phyloP scores from a whole-genome alignment of 306 rosid genomes.

The Castanea sativa region DNA sequence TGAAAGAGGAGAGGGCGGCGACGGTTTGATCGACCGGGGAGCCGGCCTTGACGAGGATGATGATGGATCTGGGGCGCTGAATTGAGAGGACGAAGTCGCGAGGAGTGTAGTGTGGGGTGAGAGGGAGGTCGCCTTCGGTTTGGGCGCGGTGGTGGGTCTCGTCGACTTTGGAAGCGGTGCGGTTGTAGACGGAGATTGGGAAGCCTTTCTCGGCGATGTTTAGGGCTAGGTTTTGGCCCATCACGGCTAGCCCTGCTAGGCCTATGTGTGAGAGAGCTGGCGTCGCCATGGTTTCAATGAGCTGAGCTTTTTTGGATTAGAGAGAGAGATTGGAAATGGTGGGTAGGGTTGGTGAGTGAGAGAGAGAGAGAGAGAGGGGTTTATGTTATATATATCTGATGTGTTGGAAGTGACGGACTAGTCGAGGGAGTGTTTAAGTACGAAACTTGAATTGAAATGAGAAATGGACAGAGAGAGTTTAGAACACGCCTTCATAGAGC shows the following conservation, averaged over 20 bases:
- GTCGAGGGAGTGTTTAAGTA: too few species aligned
- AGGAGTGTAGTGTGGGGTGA: constrained; percentile 67
- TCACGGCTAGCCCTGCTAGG: constrained; percentile 86
- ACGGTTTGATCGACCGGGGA: constrained; percentile 89
- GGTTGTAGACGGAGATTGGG: constrained; percentile 96
- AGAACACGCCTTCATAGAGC: too few species aligned
- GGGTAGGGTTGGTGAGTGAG: neutral
- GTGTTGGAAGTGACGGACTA: neutral
- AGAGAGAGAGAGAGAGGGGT: neutral
- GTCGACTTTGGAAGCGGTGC: constrained; percentile 79
- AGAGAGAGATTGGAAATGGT: neutral
- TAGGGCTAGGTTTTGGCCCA: constrained; percentile 98
- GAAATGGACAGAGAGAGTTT: too few species aligned
- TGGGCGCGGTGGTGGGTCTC: constrained; percentile 82
- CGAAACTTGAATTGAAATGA: too few species aligned
- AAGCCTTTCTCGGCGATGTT: constrained; percentile 95
- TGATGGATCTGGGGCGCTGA: constrained; percentile 83
- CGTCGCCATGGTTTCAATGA: constrained; percentile 54
- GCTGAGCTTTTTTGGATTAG: neutral
- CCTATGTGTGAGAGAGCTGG: constrained; percentile 81
- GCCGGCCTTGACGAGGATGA: constrained; percentile 95
- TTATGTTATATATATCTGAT: neutral
- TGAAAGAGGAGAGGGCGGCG: constrained; percentile 58
- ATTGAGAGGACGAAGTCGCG: constrained; percentile 80
- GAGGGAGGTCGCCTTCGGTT: constrained; percentile 65